Base-by-base conservation (phyloP, 2,329 filamentous ascomycete genomes). In the Pseudogymnoascus sp. region DNA sequence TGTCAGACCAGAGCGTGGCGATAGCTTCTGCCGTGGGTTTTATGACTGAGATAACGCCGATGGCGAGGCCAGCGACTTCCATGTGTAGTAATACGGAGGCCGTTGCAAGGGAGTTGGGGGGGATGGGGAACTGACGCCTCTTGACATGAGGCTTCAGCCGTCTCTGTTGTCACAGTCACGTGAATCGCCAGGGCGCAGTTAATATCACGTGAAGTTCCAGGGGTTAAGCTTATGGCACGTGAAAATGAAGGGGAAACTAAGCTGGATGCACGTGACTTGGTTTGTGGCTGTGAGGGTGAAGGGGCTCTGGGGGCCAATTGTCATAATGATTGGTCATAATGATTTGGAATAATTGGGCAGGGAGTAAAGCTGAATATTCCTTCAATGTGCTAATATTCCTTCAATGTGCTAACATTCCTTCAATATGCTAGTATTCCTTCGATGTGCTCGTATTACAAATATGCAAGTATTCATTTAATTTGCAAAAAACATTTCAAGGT, bases 1-100 rank as follows among this genome's bases (percentile, higher is more conserved):
- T 31, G 27, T 51, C 44, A 17, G 44, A 51, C 44, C 44, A 51
- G 13, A 51, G 13, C 17, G 13, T 51, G 13, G 13, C 44, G 27
- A 51, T 51, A n/a, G 44, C 44, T 51, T 51, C 44, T 10, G 44
- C 44, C 13, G 44, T 51, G 27, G 44, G 44, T 51, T 51, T 51
- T 31, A 51, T 51, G 8, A 51, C n/a, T 29, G 44, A 13, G 8
- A 51, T 17, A 31, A 51, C n/a, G 44, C 44, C 44, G 7, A 51
- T 51, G 27, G 44, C 44, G 6, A 51, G 44, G 8, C 44, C 44
- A 4, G 44, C 44, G 4, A 31, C 44, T 51, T 51, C 44, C 44
- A 51, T 51, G 6, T 31, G 13, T 25, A 17, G 17, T 10, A n/a
- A 51, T 4, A 3, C 7, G 6, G 27, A n/a, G 27, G 0, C 15